These are phyloP conservation scores for Scenedesmus sp. DNA, from an alignment of 163 green algal genomes.

Conservation along the genomic window DNA sequence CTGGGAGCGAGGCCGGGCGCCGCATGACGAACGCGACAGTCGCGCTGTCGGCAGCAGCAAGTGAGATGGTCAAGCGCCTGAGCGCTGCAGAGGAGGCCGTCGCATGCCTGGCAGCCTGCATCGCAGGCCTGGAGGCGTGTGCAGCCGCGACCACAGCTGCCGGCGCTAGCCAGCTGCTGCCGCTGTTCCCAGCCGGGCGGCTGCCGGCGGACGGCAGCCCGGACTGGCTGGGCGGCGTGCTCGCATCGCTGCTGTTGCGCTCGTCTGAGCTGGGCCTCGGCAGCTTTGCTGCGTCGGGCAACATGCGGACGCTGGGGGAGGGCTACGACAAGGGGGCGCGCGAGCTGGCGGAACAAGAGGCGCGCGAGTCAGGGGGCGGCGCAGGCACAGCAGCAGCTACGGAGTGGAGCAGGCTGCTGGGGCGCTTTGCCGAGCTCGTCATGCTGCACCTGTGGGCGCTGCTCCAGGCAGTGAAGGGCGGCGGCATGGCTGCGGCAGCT, in stretches of 20 bases:
- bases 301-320: neutral
- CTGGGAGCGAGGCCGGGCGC: constrained; percentile 47
- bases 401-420: neutral
- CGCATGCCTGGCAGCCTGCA: constrained; percentile 49
- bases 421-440: neutral
- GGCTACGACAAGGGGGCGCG: constrained; percentile 1
- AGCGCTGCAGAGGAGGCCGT: constrained; percentile 42
- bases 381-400: neutral
- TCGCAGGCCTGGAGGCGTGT: constrained; percentile 36
- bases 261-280: constrained; percentile 72
- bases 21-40: constrained; percentile 55
- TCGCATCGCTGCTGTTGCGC: constrained; percentile 75
- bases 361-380: neutral
- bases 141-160: constrained; percentile 4
- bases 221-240: constrained; percentile 77
- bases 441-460: constrained; percentile 42
- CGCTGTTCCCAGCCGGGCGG: constrained; percentile 66
- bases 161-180: constrained; percentile 66
- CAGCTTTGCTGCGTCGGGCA: constrained; percentile 21
- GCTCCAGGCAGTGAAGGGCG: neutral
- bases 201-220: constrained; percentile 15
- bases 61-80: constrained; percentile 55
- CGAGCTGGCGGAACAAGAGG: neutral
- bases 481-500: neutral
- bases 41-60: constrained; percentile 55